Conservation (phyloP, 1,139 yeast genomes). For the Geotrichum cucujoidarum region DNA sequence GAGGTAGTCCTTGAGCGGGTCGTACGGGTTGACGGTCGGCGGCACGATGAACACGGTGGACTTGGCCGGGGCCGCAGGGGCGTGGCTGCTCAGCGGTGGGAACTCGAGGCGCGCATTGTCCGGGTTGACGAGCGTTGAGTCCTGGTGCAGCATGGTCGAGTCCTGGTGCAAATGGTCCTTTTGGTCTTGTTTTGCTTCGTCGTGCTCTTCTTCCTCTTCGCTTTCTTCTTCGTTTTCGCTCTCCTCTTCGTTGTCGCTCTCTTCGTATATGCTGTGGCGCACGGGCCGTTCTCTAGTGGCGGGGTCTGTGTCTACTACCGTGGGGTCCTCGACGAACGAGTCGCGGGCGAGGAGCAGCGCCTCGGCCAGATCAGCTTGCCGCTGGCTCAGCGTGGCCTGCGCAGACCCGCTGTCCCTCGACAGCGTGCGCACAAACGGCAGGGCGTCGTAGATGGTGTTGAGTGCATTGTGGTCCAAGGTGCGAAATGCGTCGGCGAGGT, state of each 20-base stretch:
- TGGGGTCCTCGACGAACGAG: not conserved
- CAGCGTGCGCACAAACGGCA: constrained; percentile 15
- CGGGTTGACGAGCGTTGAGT: not conserved
- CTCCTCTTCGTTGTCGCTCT: not conserved
- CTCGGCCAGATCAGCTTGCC: constrained; percentile 17
- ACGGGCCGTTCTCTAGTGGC: not conserved
- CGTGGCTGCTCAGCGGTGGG: not conserved
- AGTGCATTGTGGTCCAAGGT: constrained; percentile 16
- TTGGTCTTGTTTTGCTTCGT: not conserved
- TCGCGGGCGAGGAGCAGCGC: constrained; percentile 15
- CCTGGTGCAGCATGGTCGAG: not conserved
- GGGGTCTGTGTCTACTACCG: not conserved
- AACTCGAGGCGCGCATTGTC: not conserved
- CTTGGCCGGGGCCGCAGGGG: not conserved
- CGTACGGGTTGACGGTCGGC: constrained; percentile 14
- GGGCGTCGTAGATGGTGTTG: constrained; percentile 10
- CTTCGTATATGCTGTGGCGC: not conserved
- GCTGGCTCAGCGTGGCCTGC: not conserved
- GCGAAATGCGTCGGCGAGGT: constrained; percentile 15
- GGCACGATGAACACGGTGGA: constrained; percentile 9
- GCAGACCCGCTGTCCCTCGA: constrained; percentile 4
- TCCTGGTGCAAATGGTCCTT: not conserved
- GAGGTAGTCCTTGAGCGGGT: constrained; percentile 16
- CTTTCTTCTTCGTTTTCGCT: not conserved
- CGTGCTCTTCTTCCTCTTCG: constrained; percentile 1